These are phyloP conservation scores for Solanum lycopersicoides DNA, from an alignment of 257 asterid genomes.

Conservation along the genomic window DNA sequence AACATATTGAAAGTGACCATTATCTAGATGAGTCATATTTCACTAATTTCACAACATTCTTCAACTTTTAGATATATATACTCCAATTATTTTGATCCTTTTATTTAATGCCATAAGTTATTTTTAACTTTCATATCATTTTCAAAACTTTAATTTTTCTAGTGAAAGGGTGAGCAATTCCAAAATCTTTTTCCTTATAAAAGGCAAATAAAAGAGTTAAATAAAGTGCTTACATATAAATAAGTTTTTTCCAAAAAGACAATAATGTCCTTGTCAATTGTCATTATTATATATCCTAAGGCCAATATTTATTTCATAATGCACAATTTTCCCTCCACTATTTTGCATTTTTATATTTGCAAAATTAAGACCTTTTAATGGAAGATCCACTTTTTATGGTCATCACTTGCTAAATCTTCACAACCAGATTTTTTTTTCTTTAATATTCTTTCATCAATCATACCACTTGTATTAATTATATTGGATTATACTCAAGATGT, in stretches of 20 bases:
- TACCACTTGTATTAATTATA: not conserved
- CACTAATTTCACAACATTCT: not conserved
- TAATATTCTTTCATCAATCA: not conserved
- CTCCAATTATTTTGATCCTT: not conserved
- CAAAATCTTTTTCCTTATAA: not conserved
- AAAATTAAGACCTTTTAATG: not conserved
- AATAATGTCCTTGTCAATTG: not conserved
- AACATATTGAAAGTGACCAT: not conserved
- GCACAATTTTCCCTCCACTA: not conserved
- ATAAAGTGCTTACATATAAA: not conserved
- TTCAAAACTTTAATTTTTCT: not conserved
- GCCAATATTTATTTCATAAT: not conserved
- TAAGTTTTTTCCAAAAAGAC: not conserved
- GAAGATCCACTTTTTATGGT: conserved; percentile 12
- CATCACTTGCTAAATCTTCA: not conserved
- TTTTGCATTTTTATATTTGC: not conserved
- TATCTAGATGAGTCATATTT: not conserved
- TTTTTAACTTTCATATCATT: not conserved
- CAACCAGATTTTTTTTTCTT: not conserved
- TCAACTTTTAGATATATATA: not conserved
- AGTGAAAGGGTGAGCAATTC: not conserved
- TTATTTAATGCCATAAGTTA: not conserved
- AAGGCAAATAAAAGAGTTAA: not conserved
- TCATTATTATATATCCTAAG: not conserved
- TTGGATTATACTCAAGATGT: not conserved